phyloP scores from a whole-genome alignment of 108 stramenopile species.

The Fistulifera solaris region DNA sequence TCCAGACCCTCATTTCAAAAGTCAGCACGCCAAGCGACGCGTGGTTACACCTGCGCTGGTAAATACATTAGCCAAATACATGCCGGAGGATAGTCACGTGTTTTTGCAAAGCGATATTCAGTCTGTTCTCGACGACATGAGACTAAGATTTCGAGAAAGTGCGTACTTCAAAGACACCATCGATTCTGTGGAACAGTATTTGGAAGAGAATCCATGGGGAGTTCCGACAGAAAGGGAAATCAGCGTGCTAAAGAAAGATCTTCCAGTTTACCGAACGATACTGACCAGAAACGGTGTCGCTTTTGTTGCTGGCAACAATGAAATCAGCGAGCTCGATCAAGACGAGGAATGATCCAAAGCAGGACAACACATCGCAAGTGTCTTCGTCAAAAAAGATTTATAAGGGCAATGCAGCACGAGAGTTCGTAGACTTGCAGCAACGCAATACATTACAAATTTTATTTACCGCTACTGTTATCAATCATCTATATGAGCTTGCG shows the following conservation, averaged over 20 bases:
- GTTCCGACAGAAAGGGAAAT: slow-evolving; percentile 83
- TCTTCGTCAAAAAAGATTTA: no score
- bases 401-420: no score
- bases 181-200: slow-evolving; percentile 35
- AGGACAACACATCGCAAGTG: no score
- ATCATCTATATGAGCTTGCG: no score
- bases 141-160: slow-evolving; percentile 50
- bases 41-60: slow-evolving; percentile 71
- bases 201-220: slow-evolving; percentile 53
- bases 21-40: slow-evolving; percentile 59
- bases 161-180: slow-evolving; percentile 41
- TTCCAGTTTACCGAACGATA: slow-evolving; percentile 68
- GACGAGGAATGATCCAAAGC: not conserved
- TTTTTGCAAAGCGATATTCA: slow-evolving; percentile 77
- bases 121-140: slow-evolving; percentile 73
- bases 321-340: not conserved
- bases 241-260: slow-evolving; percentile 57
- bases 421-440: no score
- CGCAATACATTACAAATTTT: no score
- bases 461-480: no score
- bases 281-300: slow-evolving; percentile 35
- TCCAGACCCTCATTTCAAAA: slow-evolving; percentile 90
- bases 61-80: slow-evolving; percentile 45
- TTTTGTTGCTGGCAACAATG: not conserved
- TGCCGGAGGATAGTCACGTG: slow-evolving; percentile 42